These are phyloP conservation scores for Limtongia smithiae DNA, from an alignment of 805 yeast species.

Conservation along the genomic window DNA sequence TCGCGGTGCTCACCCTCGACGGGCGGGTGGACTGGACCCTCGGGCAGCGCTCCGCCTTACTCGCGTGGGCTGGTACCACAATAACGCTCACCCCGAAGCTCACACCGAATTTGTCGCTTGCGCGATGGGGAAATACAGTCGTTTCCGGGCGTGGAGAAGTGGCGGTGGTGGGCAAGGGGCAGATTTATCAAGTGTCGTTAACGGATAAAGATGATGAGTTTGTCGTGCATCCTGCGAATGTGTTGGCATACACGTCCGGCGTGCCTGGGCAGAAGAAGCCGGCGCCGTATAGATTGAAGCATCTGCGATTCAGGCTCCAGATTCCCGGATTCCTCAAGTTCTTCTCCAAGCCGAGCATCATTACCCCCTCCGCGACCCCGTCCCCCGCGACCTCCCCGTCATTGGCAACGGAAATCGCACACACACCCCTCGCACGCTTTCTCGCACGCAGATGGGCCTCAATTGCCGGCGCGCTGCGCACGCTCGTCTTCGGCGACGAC, in stretches of 20 bases:
- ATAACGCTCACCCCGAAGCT: conserved; percentile 32
- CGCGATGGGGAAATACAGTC: conserved; percentile 36
- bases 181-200: conserved; percentile 41
- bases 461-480: conserved; percentile 17
- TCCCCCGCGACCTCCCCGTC: neutral
- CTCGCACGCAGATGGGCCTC: conserved; percentile 14
- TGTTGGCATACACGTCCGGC: conserved; percentile 43
- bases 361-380: neutral
- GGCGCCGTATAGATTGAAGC: conserved; percentile 24
- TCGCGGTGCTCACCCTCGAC: conserved; percentile 41
- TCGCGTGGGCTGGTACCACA: conserved; percentile 47
- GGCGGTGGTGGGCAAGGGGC: conserved; percentile 44
- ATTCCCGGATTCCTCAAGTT: conserved; percentile 15
- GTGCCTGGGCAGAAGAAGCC: conserved; percentile 20
- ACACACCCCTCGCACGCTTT: conserved; percentile 1
- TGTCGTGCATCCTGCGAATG: conserved; percentile 40
- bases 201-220: conserved; percentile 41
- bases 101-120: conserved; percentile 25
- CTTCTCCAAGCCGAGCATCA: neutral
- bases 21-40: conserved; percentile 46
- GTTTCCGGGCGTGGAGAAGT: conserved; percentile 47
- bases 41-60: conserved; percentile 39
- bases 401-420: neutral
- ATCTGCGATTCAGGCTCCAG: conserved; percentile 22
- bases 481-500: conserved; percentile 34